Evolutionary conservation across 2,329 filamentous ascomycete genomes (phyloP).

Genomic region (Pseudogymnoascus sp.): DNA sequence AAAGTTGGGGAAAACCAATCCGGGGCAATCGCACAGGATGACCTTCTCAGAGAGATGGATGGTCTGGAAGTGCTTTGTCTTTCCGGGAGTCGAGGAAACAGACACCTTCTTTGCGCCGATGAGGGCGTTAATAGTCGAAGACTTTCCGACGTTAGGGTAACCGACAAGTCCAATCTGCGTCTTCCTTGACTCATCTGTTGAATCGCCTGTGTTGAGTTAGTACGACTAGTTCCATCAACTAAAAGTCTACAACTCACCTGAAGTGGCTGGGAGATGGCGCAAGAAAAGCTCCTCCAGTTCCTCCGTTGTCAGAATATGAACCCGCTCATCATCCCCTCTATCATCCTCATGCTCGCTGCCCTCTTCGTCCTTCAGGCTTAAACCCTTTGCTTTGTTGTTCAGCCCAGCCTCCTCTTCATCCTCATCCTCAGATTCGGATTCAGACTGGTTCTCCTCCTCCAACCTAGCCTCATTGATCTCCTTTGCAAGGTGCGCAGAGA

Average conservation of each 20-base stretch:
- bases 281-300: slow-evolving; percentile 88
- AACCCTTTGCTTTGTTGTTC: slow-evolving; percentile 33
- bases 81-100: slow-evolving; percentile 92
- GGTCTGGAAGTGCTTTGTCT: slow-evolving; percentile 99
- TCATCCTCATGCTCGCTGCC: slow-evolving; percentile 29
- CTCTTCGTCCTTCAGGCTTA: slow-evolving; percentile 30
- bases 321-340: slow-evolving; percentile 38
- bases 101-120: slow-evolving; percentile 98
- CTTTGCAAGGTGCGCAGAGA: slow-evolving; percentile 87
- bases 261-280: slow-evolving; percentile 57
- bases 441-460: slow-evolving; percentile 34
- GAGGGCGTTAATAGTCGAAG: slow-evolving; percentile 97
- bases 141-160: slow-evolving; percentile 98
- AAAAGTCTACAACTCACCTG: slow-evolving; percentile 35
- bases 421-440: slow-evolving; percentile 33
- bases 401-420: slow-evolving; percentile 34
- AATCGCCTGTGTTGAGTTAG: slow-evolving; percentile 31
- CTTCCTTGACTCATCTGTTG: slow-evolving; percentile 50
- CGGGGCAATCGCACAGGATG: slow-evolving; percentile 92
- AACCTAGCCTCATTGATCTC: slow-evolving; percentile 72
- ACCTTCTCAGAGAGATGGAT: slow-evolving; percentile 87
- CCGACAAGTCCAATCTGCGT: slow-evolving; percentile 89
- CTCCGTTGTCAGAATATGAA: slow-evolving; percentile 81
- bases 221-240: slow-evolving; percentile 15
- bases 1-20: slow-evolving; percentile 97